Percentiles rank a stretch among this genome's conserved stretches.
These are phyloP conservation scores for Pseudogymnoascus sp. DNA, from an alignment of 2,329 filamentous ascomycete genomes.

Conservation along the genomic window DNA sequence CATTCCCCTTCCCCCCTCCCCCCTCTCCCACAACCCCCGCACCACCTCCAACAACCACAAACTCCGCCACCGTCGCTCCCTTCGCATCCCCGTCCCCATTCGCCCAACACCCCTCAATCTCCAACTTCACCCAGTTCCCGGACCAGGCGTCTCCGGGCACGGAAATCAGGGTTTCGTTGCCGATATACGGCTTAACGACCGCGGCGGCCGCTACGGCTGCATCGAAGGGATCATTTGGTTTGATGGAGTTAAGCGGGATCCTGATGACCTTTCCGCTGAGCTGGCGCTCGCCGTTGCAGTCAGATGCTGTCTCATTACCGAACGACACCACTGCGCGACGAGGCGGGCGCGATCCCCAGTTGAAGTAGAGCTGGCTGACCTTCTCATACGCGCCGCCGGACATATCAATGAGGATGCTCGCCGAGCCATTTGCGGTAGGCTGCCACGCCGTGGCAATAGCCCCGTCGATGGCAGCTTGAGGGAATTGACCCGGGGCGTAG, in stretches of 20 bases:
- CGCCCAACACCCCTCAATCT: conserved; percentile 37
- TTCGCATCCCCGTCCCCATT: conserved; percentile 27
- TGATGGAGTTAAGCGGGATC: conserved; percentile 18
- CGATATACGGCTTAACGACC: conserved; percentile 20
- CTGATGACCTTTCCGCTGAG: conserved; percentile 14
- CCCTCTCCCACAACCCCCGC: neutral
- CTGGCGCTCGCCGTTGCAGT: conserved; percentile 6
- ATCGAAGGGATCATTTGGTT: conserved; percentile 22
- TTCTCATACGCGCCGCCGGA: conserved; percentile 29
- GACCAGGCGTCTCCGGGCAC: conserved; percentile 24
- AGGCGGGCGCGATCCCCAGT: conserved; percentile 51
- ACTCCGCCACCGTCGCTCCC: conserved; percentile 46
- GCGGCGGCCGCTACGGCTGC: conserved; percentile 8
- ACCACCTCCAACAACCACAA: conserved; percentile 29
- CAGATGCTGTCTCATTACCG: conserved; percentile 29
- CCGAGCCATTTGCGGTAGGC: conserved; percentile 42
- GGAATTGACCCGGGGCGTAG: conserved; percentile 58
- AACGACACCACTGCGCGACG: conserved; percentile 44
- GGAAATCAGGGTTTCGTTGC: conserved; percentile 23
- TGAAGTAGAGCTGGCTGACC: conserved; percentile 44
- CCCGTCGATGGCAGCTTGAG: conserved; percentile 57
- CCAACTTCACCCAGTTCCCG: conserved; percentile 30
- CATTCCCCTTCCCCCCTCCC: neutral
- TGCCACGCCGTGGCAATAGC: conserved; percentile 60
- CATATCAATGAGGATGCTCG: conserved; percentile 49